phyloP scores from a whole-genome alignment of 1,284 basidiomycete species.

The Phylloporus sp. region DNA sequence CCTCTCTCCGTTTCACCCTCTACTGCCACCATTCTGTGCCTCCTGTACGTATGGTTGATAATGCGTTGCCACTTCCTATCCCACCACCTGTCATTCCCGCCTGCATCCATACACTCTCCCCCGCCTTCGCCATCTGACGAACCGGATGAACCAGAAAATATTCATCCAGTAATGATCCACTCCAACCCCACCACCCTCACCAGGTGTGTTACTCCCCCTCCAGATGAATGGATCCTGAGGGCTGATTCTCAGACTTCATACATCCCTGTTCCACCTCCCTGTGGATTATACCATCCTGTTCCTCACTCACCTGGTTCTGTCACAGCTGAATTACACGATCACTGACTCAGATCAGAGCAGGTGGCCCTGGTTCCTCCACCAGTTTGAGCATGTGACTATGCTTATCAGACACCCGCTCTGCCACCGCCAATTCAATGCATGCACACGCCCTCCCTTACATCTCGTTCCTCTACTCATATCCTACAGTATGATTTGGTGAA shows the following conservation, averaged over 20 bases:
- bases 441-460: constrained; percentile 32
- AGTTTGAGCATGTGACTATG: constrained; percentile 38
- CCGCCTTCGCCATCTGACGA: constrained; percentile 28
- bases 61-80: constrained; percentile 40
- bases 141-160: constrained; percentile 35
- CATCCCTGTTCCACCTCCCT: constrained; percentile 49
- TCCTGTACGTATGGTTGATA: constrained; percentile 38
- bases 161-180: constrained; percentile 46
- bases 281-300: constrained; percentile 42
- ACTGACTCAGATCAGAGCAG: constrained; percentile 11
- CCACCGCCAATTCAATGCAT: constrained; percentile 19
- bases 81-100: constrained; percentile 40
- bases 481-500: constrained; percentile 44
- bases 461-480: constrained; percentile 38
- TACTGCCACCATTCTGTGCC: constrained; percentile 20
- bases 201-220: constrained; percentile 29
- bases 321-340: constrained; percentile 25
- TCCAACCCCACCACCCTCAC: constrained; percentile 21
- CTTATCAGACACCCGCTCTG: constrained; percentile 31
- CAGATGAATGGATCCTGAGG: constrained; percentile 53
- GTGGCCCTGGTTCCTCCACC: constrained; percentile 32
- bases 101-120: constrained; percentile 32
- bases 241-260: constrained; percentile 38
- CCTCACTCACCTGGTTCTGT: constrained; percentile 29
- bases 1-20: too few relatives aligned